Conservation (phyloP, 2,329 filamentous ascomycete species). For the Tolypocladium tundrense region DNA sequence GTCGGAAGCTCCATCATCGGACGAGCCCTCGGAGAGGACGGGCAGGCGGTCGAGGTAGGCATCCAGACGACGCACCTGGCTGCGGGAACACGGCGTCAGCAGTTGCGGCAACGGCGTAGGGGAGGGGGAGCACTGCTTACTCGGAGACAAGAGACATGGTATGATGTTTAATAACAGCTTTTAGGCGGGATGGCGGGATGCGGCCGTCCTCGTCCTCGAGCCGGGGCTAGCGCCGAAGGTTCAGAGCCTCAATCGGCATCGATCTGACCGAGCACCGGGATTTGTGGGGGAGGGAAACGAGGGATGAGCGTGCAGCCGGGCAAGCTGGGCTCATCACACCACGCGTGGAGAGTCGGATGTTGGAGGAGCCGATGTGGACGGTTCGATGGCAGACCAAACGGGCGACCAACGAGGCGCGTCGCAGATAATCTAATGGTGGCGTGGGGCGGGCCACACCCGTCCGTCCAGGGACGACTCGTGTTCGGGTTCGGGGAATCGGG, state of each 20-base stretch:
- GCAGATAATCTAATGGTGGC: not conserved
- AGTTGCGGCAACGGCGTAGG: conserved; percentile 1
- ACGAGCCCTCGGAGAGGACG: conserved; percentile 27
- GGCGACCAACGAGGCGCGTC: not conserved
- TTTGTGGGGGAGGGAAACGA: conserved; percentile 2
- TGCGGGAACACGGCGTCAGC: conserved; percentile 16
- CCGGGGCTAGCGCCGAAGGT: conserved; percentile 3
- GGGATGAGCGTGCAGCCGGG: conserved; percentile 1
- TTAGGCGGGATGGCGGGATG: not conserved
- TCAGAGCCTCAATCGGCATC: conserved; percentile 7
- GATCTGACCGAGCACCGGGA: conserved; percentile 1
- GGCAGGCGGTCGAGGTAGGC: conserved; percentile 54
- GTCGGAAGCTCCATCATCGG: conserved; percentile 29
- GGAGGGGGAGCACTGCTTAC: conserved; percentile 21
- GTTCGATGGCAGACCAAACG: not conserved
- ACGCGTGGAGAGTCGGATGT: conserved; percentile 8
- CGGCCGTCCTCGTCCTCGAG: conserved; percentile 1
- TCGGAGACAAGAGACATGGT: conserved; percentile 38
- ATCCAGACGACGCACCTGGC: conserved; percentile 53
- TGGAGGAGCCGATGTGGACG: conserved; percentile 4
- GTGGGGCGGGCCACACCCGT: not conserved
- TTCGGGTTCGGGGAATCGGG: conserved; percentile 3
- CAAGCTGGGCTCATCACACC: conserved; percentile 11
- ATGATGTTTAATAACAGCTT: not conserved
- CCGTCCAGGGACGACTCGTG: conserved; percentile 2